Evolutionary conservation across 345 rosid species (phyloP).

Genomic region (Turnera subulata): DNA sequence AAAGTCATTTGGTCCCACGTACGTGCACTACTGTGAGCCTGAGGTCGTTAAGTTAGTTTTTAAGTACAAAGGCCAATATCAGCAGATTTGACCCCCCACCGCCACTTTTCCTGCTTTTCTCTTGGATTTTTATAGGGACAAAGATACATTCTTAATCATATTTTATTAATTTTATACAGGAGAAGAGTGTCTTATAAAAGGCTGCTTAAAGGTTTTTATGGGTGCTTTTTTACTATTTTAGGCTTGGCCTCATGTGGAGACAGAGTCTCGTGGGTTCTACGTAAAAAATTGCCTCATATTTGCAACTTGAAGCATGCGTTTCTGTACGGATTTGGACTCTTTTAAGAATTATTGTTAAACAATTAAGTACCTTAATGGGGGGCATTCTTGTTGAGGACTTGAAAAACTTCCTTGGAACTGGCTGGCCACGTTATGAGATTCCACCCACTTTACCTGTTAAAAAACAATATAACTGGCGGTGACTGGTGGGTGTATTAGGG

Average conservation of each 20-base stretch:
- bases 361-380: neutral
- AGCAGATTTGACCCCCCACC: neutral
- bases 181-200: neutral
- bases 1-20: constrained; percentile 7
- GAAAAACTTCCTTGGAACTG: too few species aligned
- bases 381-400: too few species aligned
- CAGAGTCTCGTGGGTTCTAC: constrained; percentile 17
- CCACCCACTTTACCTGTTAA: too few species aligned
- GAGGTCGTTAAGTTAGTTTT: constrained; percentile 19
- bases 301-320: constrained; percentile 20
- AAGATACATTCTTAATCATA: neutral
- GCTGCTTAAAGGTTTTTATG: neutral
- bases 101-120: neutral
- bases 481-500: too few species aligned
- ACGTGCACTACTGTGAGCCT: neutral
- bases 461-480: too few species aligned
- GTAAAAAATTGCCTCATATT: neutral
- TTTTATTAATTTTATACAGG: neutral
- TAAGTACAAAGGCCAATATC: neutral
- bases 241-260: constrained; percentile 14
- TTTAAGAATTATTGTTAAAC: neutral
- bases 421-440: too few species aligned
- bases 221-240: constrained; percentile 4
- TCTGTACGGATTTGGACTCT: neutral
- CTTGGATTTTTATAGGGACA: constrained; percentile 3